Conservation (phyloP, 2,329 filamentous ascomycete genomes). For the Gnomoniopsis smithogilvyi region DNA sequence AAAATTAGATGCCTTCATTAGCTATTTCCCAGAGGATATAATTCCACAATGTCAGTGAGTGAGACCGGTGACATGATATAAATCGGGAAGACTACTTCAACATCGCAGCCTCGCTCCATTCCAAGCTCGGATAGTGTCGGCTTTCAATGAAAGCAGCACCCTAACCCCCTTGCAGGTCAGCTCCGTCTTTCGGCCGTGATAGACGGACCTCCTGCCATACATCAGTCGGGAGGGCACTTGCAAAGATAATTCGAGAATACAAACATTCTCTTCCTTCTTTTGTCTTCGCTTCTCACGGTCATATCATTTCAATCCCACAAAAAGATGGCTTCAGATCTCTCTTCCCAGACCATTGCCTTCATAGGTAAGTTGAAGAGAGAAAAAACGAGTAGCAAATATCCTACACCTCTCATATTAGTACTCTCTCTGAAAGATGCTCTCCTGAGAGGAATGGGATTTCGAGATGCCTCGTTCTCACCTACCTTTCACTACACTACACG, state of each 20-base stretch:
- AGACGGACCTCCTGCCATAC: neutral
- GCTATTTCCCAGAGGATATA: no score
- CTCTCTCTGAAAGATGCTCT: neutral
- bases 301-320: neutral
- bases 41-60: no score
- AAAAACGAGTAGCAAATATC: neutral
- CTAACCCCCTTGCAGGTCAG: neutral
- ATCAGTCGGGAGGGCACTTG: neutral
- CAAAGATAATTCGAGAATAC: neutral
- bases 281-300: neutral
- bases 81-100: no score
- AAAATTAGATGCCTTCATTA: no score
- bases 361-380: slow-evolving; percentile 10
- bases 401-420: neutral
- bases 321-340: slow-evolving; percentile 15
- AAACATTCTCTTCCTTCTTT: neutral
- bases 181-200: neutral
- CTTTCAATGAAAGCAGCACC: neutral
- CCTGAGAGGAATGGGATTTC: neutral
- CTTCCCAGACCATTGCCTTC: slow-evolving; percentile 17
- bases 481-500: neutral
- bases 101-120: neutral
- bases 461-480: neutral
- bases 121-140: neutral
- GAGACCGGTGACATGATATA: no score